phyloP scores from a whole-genome alignment of 257 asterid species.

The Scutellaria barbata region DNA sequence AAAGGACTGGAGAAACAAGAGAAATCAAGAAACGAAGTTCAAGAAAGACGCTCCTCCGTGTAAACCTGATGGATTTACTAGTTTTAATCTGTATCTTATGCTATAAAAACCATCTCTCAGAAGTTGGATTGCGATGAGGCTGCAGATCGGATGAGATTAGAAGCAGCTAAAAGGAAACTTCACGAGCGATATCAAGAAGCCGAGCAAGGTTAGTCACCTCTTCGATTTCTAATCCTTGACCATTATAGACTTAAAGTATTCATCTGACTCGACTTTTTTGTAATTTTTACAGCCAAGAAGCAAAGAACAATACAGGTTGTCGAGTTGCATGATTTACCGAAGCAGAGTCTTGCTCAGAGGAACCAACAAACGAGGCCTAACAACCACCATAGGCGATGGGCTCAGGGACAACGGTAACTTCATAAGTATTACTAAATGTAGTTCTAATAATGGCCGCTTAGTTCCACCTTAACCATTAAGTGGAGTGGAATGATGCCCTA shows the following conservation, averaged over 20 bases:
- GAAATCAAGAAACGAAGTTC: conserved; percentile 44
- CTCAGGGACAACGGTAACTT: conserved; percentile 57
- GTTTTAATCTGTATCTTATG: not conserved
- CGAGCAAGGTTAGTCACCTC: conserved; percentile 56
- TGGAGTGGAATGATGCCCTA: conserved; percentile 31
- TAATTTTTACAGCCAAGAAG: conserved; percentile 63
- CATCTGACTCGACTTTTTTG: not conserved
- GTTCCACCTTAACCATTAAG: conserved; percentile 35
- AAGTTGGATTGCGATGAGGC: conserved; percentile 42
- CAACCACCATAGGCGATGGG: conserved; percentile 56
- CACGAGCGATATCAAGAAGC: conserved; percentile 76
- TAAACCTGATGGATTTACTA: conserved; percentile 47
- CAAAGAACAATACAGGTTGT: conserved; percentile 82
- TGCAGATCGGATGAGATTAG: conserved; percentile 49
- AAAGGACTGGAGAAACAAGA: conserved; percentile 40
- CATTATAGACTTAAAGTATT: not conserved
- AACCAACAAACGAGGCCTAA: conserved; percentile 59
- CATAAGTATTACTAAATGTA: conserved; percentile 17
- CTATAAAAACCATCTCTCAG: conserved; percentile 31
- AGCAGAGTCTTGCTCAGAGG: conserved; percentile 57
- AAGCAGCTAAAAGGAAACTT: conserved; percentile 71
- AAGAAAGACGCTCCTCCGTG: conserved; percentile 47
- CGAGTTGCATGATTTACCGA: conserved; percentile 83
- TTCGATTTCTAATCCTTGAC: conserved; percentile 2
- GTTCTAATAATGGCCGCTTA: conserved; percentile 17